Base-by-base conservation (phyloP, 768 basidiomycete species). In the Scleroderma bovista region DNA sequence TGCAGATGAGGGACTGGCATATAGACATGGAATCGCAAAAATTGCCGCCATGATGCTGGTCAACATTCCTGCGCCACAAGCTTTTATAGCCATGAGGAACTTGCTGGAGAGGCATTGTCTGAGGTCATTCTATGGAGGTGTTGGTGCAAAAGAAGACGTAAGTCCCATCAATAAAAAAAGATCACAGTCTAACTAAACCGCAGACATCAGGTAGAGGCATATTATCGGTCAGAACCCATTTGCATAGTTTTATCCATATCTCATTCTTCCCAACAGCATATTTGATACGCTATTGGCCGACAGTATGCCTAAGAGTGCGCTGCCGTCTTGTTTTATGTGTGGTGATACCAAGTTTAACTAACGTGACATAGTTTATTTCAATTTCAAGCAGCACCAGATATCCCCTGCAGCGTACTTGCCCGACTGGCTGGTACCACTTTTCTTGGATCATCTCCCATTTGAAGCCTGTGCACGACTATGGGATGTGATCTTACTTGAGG, bases 211-310 rank as follows among this genome's bases (percentile, higher is more conserved):
- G 82, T 89, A 46, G 91, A 93, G 65, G 92, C 88, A 5, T 94
- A 94, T 67, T 93, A 90, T 69, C 81, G 92, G 89, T 91, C 59
- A 60, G 51, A 53, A 38, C 41, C 24, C 9, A 15, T 51, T 12
- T 34, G n/a, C 10, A 32, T 11, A 17, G 31, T 29, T 33, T 36
- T 19, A 34, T n/a, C 31, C 13, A 44, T 19, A 26, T 47, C 59
- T 65, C 15, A 67, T 50, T 36, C 13, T 22, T 31, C 22, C 29
- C 20, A 19, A 24, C 58, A 93, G 90, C 59, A 93, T 94, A 60
- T 95, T 95, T 55, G 93, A 94, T 62, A 94, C 93, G 1, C 65
- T 94, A 20, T 75, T 94, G 26, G 93, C 93, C 16, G 93, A 95
- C 65, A 83, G 84, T 24, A 93, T 95, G 91, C 93, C 93, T 1